A percentile compares a stretch with the other conserved stretches of the same genome.
phyloP scores from a whole-genome alignment of 768 basidiomycete genomes.

The Dictyophora rubrovolvata region DNA sequence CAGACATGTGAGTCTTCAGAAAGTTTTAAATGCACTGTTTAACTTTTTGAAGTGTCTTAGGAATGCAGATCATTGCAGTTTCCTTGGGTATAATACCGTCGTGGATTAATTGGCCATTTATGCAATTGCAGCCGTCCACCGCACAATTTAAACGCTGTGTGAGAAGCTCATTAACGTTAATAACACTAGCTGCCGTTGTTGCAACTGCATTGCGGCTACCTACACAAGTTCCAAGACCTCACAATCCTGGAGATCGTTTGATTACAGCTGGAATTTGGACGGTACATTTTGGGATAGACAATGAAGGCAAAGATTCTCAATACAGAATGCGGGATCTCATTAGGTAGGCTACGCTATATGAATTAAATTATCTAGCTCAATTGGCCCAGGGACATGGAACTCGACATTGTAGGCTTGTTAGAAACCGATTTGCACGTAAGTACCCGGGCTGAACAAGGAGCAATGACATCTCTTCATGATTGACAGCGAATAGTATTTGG shows the following conservation, averaged over 20 bases:
- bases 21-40: not conserved
- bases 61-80: constrained; percentile 42
- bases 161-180: constrained; percentile 4
- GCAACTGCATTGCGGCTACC: constrained; percentile 49
- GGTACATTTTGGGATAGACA: constrained; percentile 79
- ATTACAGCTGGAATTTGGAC: constrained; percentile 86
- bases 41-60: constrained; percentile 34
- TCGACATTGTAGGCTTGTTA: constrained; percentile 77
- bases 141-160: not conserved
- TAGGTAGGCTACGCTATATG: constrained; percentile 14
- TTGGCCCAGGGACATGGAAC: constrained; percentile 55
- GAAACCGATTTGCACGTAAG: constrained; percentile 81
- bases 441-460: constrained; percentile 7
- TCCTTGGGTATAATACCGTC: constrained; percentile 14
- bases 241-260: constrained; percentile 54
- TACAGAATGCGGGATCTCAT: constrained; percentile 48
- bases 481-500: constrained; percentile 63
- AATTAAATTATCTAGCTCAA: not conserved
- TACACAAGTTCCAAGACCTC: constrained; percentile 37
- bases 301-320: constrained; percentile 66
- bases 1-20: constrained; percentile 41
- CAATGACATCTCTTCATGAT: constrained; percentile 4
- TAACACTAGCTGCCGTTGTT: constrained; percentile 40
- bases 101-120: not conserved
- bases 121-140: not conserved